Percentiles rank a stretch among this genome's conserved stretches.
Evolutionary conservation across 805 yeast species (phyloP).

Genomic region (Candida railenensis): DNA sequence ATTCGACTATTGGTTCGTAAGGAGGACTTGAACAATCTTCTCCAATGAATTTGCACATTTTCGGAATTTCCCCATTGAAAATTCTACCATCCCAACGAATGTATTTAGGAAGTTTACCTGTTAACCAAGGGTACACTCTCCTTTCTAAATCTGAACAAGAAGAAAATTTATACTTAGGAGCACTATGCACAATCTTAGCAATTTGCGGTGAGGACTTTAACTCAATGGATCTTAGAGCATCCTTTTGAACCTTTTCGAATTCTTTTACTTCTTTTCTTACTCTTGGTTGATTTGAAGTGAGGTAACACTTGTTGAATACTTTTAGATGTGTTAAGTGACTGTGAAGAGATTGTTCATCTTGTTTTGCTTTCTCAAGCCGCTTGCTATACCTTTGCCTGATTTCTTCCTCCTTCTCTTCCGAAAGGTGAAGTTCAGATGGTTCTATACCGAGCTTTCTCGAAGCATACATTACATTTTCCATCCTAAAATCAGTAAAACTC

Average conservation of each 20-base stretch:
- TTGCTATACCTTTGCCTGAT: neutral
- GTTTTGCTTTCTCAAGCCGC: conserved; percentile 14
- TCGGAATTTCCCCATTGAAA: neutral
- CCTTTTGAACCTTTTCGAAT: conserved; percentile 7
- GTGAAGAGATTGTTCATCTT: conserved; percentile 21
- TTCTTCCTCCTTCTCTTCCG: conserved; percentile 1
- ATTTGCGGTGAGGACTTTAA: no score
- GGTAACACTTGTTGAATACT: conserved; percentile 22
- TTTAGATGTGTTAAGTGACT: conserved; percentile 22
- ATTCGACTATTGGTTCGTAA: neutral
- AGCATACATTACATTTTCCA: conserved; percentile 7
- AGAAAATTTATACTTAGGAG: neutral
- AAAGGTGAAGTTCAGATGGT: conserved; percentile 7
- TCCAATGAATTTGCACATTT: neutral
- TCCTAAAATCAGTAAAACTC: conserved; percentile 4
- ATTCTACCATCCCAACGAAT: conserved; percentile 1
- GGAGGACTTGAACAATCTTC: neutral
- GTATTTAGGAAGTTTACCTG: conserved; percentile 17
- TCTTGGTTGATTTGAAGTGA: conserved; percentile 10
- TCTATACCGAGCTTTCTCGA: conserved; percentile 6
- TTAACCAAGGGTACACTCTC: conserved; percentile 23
- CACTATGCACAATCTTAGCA: neutral
- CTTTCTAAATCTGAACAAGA: conserved; percentile 10
- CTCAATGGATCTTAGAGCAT: neutral
- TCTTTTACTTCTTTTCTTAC: neutral